Conservation (phyloP, 345 rosid genomes). For the Arabidopsis suecica region DNA sequence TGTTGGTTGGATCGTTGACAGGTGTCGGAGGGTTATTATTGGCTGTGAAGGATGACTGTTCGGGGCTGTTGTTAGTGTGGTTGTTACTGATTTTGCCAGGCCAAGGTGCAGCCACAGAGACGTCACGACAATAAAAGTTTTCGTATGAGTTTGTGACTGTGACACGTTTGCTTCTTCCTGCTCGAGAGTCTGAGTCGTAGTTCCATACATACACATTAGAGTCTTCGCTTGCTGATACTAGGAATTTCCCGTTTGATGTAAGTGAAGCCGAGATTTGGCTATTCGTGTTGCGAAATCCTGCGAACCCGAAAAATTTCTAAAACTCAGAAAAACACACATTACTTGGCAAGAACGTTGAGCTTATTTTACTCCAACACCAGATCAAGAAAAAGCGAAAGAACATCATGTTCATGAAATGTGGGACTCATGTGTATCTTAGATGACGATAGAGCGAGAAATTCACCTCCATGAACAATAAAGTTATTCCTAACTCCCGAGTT, state of each 20-base stretch:
- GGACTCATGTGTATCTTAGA: background rate
- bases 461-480: background rate
- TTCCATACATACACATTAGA: slow-evolving; percentile 92
- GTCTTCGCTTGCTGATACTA: slow-evolving; percentile 95
- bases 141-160: slow-evolving; percentile 75
- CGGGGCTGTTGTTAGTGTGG: slow-evolving; percentile 49
- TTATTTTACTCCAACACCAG: background rate
- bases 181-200: slow-evolving; percentile 78
- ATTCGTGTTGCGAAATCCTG: slow-evolving; percentile 91
- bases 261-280: slow-evolving; percentile 90
- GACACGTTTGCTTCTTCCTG: slow-evolving; percentile 78
- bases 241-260: slow-evolving; percentile 74
- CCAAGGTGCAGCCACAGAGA: slow-evolving; percentile 89
- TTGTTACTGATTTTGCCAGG: slow-evolving; percentile 70
- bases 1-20: slow-evolving; percentile 60
- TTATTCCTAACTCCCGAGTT: background rate
- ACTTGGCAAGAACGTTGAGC: background rate
- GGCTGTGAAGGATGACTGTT: slow-evolving; percentile 55
- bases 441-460: background rate
- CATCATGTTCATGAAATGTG: background rate
- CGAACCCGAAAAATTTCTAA: slow-evolving; percentile 17
- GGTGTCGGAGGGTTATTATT: slow-evolving; percentile 93
- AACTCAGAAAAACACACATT: background rate
- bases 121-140: slow-evolving; percentile 90
- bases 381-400: background rate